Base-by-base conservation (phyloP, 2,329 filamentous ascomycete species). In the Aspergillus phoenicis region DNA sequence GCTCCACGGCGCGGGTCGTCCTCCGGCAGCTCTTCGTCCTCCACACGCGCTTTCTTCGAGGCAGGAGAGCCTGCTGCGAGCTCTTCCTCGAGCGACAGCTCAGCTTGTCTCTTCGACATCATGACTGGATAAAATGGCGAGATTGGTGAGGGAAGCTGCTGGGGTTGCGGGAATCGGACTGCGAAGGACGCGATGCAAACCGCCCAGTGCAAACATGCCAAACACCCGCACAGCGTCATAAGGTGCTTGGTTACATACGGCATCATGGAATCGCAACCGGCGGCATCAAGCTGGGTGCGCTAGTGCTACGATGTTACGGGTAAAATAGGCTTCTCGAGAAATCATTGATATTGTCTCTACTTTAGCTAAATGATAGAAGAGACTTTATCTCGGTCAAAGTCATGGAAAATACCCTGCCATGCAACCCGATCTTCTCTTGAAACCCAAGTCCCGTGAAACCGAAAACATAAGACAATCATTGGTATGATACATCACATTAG, bases 21-120 rank as follows among this genome's bases (percentile, higher is more conserved):
- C 60, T 72, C 68, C 26, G 71, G 70, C 17, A 66, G 58, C 17
- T 56, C 49, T 20, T 72, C 68, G 47, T 77, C 75, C 59, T 78
- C 77, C 48, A 81, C 69, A 20, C 80, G 77, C 24, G 71, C 73
- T 59, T 77, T 81, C 67, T 82, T 82, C 30, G 75, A 78, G 33
- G 71, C 73, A 7, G 79, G 79, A n/a, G 80, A 81, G 26, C 72
- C 70, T 13, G 64, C 59, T 3, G 66, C 61, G 8, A 70, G 60
- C 22, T 74, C 66, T 28, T 74, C 70, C 60, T 81, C 79, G 15
- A 79, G 68, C 28, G 77, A 71, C 51, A 76, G 67, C 63, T 81
- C 80, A 41, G 80, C 81, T 62, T 76, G 77, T 69, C 80, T 74
- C 64, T 82, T 82, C 22, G 79, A 72, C 80, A 82, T 82, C 66